phyloP scores from a whole-genome alignment of 2,329 filamentous ascomycete genomes.

The Colletotrichum acutatum region DNA sequence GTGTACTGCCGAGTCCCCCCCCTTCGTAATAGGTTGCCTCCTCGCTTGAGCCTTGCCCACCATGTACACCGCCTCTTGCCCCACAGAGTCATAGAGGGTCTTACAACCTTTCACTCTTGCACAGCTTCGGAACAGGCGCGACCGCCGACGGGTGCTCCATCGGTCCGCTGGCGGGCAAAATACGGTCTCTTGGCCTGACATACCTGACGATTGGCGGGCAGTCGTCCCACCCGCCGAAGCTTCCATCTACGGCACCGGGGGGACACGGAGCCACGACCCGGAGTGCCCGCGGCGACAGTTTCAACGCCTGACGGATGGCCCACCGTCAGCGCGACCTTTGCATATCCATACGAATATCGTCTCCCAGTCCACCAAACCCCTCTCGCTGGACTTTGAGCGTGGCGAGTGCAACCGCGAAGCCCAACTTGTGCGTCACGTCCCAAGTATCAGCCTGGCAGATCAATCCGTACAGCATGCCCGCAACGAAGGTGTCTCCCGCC shows the following conservation, averaged over 20 bases:
- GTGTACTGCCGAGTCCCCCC: background rate
- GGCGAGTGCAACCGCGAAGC: conserved; percentile 74
- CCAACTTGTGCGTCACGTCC: conserved; percentile 59
- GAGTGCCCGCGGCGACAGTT: conserved; percentile 11
- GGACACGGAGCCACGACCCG: background rate
- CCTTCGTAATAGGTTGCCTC: conserved; percentile 14
- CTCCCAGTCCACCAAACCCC: conserved; percentile 68
- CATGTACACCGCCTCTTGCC: conserved; percentile 32
- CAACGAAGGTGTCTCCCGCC: conserved; percentile 81
- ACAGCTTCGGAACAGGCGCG: conserved; percentile 6
- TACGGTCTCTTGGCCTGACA: conserved; percentile 14
- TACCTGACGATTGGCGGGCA: conserved; percentile 22
- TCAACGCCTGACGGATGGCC: conserved; percentile 33
- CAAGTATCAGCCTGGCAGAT: conserved; percentile 61
- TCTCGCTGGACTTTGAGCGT: conserved; percentile 75
- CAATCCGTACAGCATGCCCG: conserved; percentile 74
- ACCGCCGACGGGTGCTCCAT: conserved; percentile 4
- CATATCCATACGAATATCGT: conserved; percentile 42
- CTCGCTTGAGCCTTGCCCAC: conserved; percentile 7
- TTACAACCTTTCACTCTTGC: background rate
- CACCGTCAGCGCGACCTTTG: conserved; percentile 34
- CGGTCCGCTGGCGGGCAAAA: conserved; percentile 10
- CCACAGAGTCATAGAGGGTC: conserved; percentile 15
- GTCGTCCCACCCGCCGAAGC: conserved; percentile 23
- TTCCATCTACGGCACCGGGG: conserved; percentile 29